A percentile compares a stretch with the other conserved stretches of the same genome.
Evolutionary conservation across 1,139 yeast species (phyloP).

Genomic region (Diutina ranongensis): DNA sequence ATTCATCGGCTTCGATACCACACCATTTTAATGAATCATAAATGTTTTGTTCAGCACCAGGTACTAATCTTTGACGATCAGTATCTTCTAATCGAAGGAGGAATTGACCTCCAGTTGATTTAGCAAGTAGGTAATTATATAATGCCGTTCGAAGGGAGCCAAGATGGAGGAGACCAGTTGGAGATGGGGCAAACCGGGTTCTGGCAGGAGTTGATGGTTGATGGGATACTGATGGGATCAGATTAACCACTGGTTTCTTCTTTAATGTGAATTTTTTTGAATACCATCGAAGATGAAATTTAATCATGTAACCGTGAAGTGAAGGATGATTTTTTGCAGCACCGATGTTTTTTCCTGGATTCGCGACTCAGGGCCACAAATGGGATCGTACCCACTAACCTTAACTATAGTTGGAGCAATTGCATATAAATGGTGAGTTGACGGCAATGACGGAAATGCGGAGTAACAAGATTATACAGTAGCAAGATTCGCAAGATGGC

Average conservation of each 20-base stretch:
- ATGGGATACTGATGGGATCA: not conserved
- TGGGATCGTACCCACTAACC: too few species aligned
- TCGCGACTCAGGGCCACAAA: too few species aligned
- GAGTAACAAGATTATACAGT: too few species aligned
- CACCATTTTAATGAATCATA: conserved; percentile 74
- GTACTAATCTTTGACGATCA: conserved; percentile 65
- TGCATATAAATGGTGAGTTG: too few species aligned
- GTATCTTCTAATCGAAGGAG: conserved; percentile 84
- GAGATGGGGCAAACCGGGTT: conserved; percentile 96
- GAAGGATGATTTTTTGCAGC: too few species aligned
- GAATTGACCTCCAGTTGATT: conserved; percentile 69
- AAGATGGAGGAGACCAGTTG: conserved; percentile 85
- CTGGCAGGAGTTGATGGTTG: conserved; percentile 56
- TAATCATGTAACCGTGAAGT: not conserved
- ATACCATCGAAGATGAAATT: not conserved
- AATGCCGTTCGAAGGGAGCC: conserved; percentile 92
- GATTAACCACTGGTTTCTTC: not conserved
- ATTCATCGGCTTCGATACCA: conserved; percentile 67
- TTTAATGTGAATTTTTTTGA: not conserved
- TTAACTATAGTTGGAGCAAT: too few species aligned
- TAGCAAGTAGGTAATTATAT: conserved; percentile 77
- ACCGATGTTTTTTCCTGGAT: too few species aligned
- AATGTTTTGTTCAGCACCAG: conserved; percentile 75
- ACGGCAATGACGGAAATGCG: too few species aligned
- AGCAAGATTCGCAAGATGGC: too few species aligned